Base-by-base conservation (phyloP, 1,284 basidiomycete genomes). In the Coniferiporia weirii region DNA sequence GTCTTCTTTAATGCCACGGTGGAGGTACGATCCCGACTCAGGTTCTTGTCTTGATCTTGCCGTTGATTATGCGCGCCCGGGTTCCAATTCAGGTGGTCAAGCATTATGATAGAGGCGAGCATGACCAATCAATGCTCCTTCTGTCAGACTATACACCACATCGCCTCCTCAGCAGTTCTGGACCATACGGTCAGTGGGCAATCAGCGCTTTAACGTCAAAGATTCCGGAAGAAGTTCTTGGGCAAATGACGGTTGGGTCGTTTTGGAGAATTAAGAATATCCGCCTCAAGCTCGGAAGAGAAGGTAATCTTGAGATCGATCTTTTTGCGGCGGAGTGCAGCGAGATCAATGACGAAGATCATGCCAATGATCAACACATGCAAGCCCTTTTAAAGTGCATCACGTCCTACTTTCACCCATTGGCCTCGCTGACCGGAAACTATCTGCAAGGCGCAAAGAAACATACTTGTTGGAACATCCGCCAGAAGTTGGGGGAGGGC, bases 331-430 rank as follows among this genome's bases (percentile, higher is more conserved):
- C 53, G 36, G 19, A 56, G 19, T 46, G 38, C 15, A 56, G 17
- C 15, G 46, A 56, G 15, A 38, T 46, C 10, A 52, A 87, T 40
- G 72, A 79, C 17, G 72, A 76, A 49, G 68, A 73, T 0, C 71
- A 76, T 46, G 65, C 74, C 0, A 72, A 73, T 52, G 71, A 76
- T 45, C 67, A 67, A 1, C 68, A 76, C 61, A 67, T 89, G 10
- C 68, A 70, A 52, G 77, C 72, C 8, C 71, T 89, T 56, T 64
- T 89, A 10, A 70, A 76, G 87, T 86, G 51, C 47, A 81, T 76
- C 9, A 12, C 40, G 10, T 40, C 10, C 36, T 10, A 27, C 9
- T 46, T n/a, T 13, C 22, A 32, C 13, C 1, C 49, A 1, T 57
- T 32, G 3, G 8, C 48, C 15, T 52, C 10, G 13, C 38, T 44